Evolutionary conservation across 1,284 basidiomycete species (phyloP), one percentile per base, ranked within the genome.

Genomic region (Anthracocystis walkeri): DNA sequence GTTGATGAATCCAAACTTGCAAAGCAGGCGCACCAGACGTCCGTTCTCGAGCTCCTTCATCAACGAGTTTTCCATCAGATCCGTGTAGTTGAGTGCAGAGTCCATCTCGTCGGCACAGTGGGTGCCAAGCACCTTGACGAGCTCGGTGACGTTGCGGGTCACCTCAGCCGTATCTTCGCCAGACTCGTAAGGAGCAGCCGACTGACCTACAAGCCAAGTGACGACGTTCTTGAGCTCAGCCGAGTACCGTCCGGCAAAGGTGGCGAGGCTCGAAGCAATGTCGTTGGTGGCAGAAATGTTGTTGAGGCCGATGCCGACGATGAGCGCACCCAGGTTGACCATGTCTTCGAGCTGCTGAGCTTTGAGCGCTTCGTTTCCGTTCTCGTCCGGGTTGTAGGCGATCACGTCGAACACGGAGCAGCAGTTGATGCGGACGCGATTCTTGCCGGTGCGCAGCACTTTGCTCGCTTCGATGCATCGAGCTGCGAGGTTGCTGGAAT

Each of bases 1-100:
- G 86, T 98, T 97, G 87, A 99, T 97, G 86, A 98, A 98, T 0
- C 94, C 93, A 80, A 99, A 92, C 87, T 99, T 99, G 87, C 91
- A 92, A 72, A 99, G 87, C 60, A 99, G 87, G 49, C 97, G 89
- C 27, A 97, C 92, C n/a, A 99, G 88, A 38, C 97, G 89, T 0
- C 92, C 95, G 82, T 99, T 98, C 87, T 99, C 97, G n/a, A 99
- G 88, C 85, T 99, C 96, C 57, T 91, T 90, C 86, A 91, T 89
- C 52, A 99, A 88, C 76, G 95, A 92, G 44, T 89, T 88, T 84
- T 98, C 95, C 16, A 98, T 87, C 54, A 90, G 87, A 83, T 99
- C 97, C 21, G 89, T 89, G 45, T 92, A 90, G 74, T 89, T 90
- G 69, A 93, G 89, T 41, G 91, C 88, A 29, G 93, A 93, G 69